phyloP scores from a whole-genome alignment of 352 stramenopile genomes.

The Phytophthora quininea region DNA sequence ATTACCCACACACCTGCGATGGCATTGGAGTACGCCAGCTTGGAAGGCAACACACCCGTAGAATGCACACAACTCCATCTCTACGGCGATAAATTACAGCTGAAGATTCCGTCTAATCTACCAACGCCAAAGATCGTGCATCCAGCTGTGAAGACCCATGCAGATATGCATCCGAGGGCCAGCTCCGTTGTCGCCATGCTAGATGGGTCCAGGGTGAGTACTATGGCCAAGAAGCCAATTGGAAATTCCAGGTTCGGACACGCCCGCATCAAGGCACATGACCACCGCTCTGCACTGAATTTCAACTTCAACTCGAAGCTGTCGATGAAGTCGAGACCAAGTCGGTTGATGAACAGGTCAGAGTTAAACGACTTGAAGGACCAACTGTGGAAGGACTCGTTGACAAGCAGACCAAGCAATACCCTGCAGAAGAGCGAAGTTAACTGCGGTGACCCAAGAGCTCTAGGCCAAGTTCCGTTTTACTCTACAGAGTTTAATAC shows the following conservation, averaged over 20 bases:
- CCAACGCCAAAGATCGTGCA: constrained; percentile 30
- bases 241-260: constrained; percentile 15
- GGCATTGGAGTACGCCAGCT: constrained; percentile 20
- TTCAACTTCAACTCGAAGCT: constrained; percentile 13
- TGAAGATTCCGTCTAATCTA: constrained; percentile 12
- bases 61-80: constrained; percentile 30
- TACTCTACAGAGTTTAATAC: constrained; percentile 46
- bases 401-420: constrained; percentile 18
- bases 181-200: constrained; percentile 27
- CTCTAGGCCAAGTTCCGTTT: constrained; percentile 32
- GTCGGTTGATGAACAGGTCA: constrained; percentile 28
- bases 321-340: constrained; percentile 29
- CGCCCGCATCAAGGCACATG: constrained; percentile 1
- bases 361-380: constrained; percentile 53
- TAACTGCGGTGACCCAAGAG: constrained; percentile 15
- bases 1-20: constrained; percentile 1
- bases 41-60: constrained; percentile 32
- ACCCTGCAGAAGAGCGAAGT: constrained; percentile 1
- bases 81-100: not conserved
- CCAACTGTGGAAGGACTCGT: constrained; percentile 39
- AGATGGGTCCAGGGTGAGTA: constrained; percentile 14
- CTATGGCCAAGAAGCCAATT: not conserved
- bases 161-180: constrained; percentile 7
- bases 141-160: constrained; percentile 5
- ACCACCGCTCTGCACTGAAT: constrained; percentile 19